phyloP scores from a whole-genome alignment of 495 filamentous ascomycete genomes.

The Aspergillus asperescens region DNA sequence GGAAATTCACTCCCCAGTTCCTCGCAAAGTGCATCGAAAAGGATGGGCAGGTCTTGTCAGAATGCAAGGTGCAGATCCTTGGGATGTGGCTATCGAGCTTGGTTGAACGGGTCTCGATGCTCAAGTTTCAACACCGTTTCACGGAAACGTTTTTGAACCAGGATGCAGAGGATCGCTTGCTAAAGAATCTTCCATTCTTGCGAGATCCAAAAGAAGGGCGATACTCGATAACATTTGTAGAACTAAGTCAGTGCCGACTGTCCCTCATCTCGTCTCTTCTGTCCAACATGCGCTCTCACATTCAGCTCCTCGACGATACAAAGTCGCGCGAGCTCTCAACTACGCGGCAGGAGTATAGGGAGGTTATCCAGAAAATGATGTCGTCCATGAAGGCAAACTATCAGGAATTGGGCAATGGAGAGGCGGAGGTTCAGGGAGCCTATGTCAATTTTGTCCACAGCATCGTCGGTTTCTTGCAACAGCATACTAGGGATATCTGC shows the following conservation, averaged over 20 bases:
- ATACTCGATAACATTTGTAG: slow-evolving; percentile 49
- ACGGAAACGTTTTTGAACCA: slow-evolving; percentile 52
- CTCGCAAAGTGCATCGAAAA: slow-evolving; percentile 51
- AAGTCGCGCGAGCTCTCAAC: slow-evolving; percentile 24
- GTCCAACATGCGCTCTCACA: slow-evolving; percentile 58
- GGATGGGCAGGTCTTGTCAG: slow-evolving; percentile 35
- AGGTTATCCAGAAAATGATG: slow-evolving; percentile 56
- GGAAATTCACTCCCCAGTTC: slow-evolving; percentile 59
- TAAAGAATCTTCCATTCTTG: slow-evolving; percentile 61
- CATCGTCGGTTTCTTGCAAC: slow-evolving; percentile 58
- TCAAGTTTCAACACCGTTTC: slow-evolving; percentile 64
- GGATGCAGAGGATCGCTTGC: slow-evolving; percentile 41
- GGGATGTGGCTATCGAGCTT: slow-evolving; percentile 57
- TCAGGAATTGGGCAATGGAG: slow-evolving; percentile 48
- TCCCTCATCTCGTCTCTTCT: slow-evolving; percentile 57
- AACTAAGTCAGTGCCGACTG: slow-evolving; percentile 53
- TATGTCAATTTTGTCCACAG: slow-evolving; percentile 65
- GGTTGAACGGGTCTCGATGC: slow-evolving; percentile 58
- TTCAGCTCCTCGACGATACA: slow-evolving; percentile 35
- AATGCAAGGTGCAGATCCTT: slow-evolving; percentile 48
- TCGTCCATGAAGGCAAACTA: slow-evolving; percentile 64
- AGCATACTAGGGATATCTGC: slow-evolving; percentile 59
- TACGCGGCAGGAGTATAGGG: slow-evolving; percentile 49
- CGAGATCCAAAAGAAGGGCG: slow-evolving; percentile 29
- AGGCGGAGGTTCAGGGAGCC: slow-evolving; percentile 39